Conservation (phyloP, 2,329 filamentous ascomycete genomes). For the Cladophialophora yegresii region DNA sequence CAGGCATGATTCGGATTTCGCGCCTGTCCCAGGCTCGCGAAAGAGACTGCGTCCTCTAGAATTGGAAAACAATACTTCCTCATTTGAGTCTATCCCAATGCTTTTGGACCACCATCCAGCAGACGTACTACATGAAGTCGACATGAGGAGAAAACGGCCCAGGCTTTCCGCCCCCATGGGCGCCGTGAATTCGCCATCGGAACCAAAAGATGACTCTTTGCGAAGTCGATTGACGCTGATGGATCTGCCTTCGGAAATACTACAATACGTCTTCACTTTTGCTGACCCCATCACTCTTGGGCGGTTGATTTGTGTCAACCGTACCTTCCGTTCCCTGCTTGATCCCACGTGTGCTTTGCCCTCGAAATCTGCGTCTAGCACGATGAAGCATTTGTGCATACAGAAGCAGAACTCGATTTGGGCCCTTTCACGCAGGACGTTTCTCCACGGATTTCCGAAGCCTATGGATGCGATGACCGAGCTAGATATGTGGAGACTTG, state of each 20-base stretch:
- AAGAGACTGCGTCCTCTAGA: constrained; percentile 22
- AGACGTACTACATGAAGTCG: background rate
- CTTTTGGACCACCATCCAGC: background rate
- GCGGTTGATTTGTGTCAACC: constrained; percentile 67
- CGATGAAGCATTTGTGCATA: constrained; percentile 36
- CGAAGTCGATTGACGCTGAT: constrained; percentile 6
- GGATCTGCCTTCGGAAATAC: constrained; percentile 53
- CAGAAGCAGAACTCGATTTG: constrained; percentile 68
- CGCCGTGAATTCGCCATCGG: background rate
- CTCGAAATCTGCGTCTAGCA: constrained; percentile 41
- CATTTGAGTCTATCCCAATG: constrained; percentile 2
- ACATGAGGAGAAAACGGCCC: constrained; percentile 16
- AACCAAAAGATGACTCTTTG: background rate
- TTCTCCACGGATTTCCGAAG: constrained; percentile 67
- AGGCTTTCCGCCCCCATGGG: constrained; percentile 5
- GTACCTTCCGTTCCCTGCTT: constrained; percentile 64
- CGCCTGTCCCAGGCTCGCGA: background rate
- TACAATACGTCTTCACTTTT: constrained; percentile 70
- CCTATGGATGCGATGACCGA: constrained; percentile 68
- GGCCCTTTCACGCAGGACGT: constrained; percentile 66
- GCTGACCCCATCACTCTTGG: constrained; percentile 65
- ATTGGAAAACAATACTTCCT: constrained; percentile 1
- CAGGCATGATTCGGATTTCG: background rate
- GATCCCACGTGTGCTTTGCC: constrained; percentile 49
- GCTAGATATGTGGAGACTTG: constrained; percentile 73